phyloP scores from a whole-genome alignment of 306 rosid species.

The Begonia masoniana region DNA sequence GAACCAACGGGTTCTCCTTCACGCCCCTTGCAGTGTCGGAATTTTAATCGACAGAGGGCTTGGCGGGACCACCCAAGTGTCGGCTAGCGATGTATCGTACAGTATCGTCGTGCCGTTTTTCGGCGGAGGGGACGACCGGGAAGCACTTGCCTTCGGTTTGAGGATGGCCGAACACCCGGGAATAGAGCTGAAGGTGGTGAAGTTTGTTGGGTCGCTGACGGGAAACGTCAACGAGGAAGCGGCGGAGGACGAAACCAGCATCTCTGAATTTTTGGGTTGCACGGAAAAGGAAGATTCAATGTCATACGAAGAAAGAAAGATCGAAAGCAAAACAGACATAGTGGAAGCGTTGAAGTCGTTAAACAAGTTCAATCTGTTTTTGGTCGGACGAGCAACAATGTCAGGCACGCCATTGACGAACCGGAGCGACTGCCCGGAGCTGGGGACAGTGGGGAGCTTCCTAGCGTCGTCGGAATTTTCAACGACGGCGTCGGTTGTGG shows the following conservation, averaged over 20 bases:
- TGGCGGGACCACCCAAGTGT: slow-evolving; percentile 59
- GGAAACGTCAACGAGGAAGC: slow-evolving; percentile 16
- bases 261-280: slow-evolving; percentile 20
- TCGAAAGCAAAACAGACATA: slow-evolving; percentile 28
- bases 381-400: slow-evolving; percentile 52
- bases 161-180: slow-evolving; percentile 71
- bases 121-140: slow-evolving; percentile 56
- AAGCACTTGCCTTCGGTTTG: slow-evolving; percentile 52
- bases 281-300: slow-evolving; percentile 19
- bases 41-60: slow-evolving; percentile 54
- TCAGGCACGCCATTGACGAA: slow-evolving; percentile 24
- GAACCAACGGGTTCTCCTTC: slow-evolving; percentile 39
- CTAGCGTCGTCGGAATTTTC: slow-evolving; percentile 42
- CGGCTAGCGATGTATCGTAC: slow-evolving; percentile 43
- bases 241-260: slow-evolving; percentile 19
- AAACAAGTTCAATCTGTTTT: slow-evolving; percentile 25
- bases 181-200: slow-evolving; percentile 21
- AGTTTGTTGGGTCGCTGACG: slow-evolving; percentile 9
- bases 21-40: slow-evolving; percentile 61
- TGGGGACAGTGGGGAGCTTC: slow-evolving; percentile 57
- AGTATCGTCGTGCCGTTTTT: slow-evolving; percentile 28
- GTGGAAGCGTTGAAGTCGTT: slow-evolving; percentile 21
- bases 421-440: slow-evolving; percentile 39
- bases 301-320: slow-evolving; percentile 27
- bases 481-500: slow-evolving; percentile 31